Base-by-base conservation (phyloP, 148 eudicot species). In the Fallopia convolvulus region DNA sequence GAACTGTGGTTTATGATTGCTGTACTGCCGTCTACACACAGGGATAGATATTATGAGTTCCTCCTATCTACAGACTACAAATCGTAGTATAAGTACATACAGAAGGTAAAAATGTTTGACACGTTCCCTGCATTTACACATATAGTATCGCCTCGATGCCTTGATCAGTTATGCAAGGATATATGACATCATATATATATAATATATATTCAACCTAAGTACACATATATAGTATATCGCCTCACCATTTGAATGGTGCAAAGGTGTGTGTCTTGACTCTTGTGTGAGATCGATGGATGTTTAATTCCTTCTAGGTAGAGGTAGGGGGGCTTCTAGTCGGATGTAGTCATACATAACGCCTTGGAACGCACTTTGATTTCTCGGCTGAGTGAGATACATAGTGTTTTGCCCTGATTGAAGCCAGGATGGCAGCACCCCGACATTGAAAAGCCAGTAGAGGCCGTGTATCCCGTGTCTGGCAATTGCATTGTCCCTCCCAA, bases 261-360 rank as follows among this genome's bases (percentile, higher is more conserved):
- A 4, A 23, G 21, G 1, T 3, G n/a, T 17, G 3, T 9, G 6
- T n/a, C 2, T 23, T 26, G 30, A 26, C 30, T 26, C 30, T 26
- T 20, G 5, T 8, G 11, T 58, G 32, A 20, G 32, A 10, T 63
- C 6, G 70, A 14, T 65, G 56, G 70, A 14, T 65, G 56, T 52
- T 52, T 30, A 14, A 65, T 10, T 26, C 41, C 40, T 4, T 13
- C 41, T 58, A 20, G 11, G 2, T 15, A 2, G 23, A 5, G 5
- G 30, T 26, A 26, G 17, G 32, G 75, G 75, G 5, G 12, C 50
- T 30, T 73, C 75, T 3, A 73, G 14, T 42, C 75, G 75, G 46
- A 73, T 73, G 53, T 73, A 73, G 75, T 73, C 75, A 5, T 73
- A 73, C 75, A 73, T 73, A 48, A 73, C 53, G 4, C 75, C 75